phyloP scores from a whole-genome alignment of 2,329 filamentous ascomycete species.

The Tothia fuscella region DNA sequence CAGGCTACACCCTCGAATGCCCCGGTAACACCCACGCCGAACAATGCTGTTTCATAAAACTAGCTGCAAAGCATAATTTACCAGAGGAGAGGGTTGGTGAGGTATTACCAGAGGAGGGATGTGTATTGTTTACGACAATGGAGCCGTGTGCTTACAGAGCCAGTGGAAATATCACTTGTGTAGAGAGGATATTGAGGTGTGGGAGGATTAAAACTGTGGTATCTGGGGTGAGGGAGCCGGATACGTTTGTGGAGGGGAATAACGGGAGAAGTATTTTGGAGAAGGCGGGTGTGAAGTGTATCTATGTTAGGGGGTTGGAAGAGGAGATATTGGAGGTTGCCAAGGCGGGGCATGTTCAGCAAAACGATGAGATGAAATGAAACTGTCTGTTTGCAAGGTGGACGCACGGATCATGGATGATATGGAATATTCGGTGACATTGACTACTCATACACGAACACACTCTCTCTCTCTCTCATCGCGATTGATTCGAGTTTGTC shows the following conservation, averaged over 20 bases:
- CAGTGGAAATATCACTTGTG: constrained; percentile 65
- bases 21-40: constrained; percentile 93
- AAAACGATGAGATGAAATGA: neutral
- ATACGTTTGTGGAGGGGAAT: constrained; percentile 78
- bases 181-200: constrained; percentile 58
- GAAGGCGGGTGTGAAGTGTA: constrained; percentile 59
- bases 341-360: constrained; percentile 60
- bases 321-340: constrained; percentile 70
- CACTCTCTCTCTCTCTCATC: no score
- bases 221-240: constrained; percentile 78
- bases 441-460: no score
- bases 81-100: constrained; percentile 43
- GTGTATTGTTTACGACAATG: constrained; percentile 75
- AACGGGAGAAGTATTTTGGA: constrained; percentile 59
- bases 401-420: no score
- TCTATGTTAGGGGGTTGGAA: constrained; percentile 64
- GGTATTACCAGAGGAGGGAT: constrained; percentile 31
- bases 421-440: no score
- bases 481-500: no score
- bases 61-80: constrained; percentile 27
- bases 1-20: constrained; percentile 84
- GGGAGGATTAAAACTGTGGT: constrained; percentile 62
- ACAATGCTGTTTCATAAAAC: constrained; percentile 78
- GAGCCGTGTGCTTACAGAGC: constrained; percentile 68
- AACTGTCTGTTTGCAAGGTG: no score